phyloP scores from a whole-genome alignment of 371 early-diverging fungal genomes.

The Sporodiniella umbellata region DNA sequence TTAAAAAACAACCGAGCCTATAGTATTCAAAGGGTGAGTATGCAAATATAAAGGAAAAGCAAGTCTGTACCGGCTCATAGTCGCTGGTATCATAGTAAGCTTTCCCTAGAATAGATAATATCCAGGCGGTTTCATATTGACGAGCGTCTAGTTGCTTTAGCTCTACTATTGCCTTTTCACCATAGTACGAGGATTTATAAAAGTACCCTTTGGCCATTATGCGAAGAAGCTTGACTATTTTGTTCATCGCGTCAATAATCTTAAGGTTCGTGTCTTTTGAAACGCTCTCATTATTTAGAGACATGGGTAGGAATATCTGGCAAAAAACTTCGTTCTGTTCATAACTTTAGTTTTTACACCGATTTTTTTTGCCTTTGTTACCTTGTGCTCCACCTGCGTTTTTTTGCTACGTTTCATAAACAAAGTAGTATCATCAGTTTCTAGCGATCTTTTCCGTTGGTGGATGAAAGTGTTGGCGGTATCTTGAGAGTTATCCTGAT shows the following conservation, averaged over 20 bases:
- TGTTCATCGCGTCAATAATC: constrained; percentile 34
- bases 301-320: neutral
- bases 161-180: constrained; percentile 23
- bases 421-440: neutral
- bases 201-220: constrained; percentile 31
- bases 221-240: constrained; percentile 21
- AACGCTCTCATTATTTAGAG: neutral
- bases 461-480: too few species aligned
- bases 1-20: constrained; percentile 34
- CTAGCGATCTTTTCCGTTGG: neutral
- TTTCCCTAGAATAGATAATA: constrained; percentile 32
- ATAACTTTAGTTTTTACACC: neutral
- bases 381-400: too few species aligned
- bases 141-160: constrained; percentile 34
- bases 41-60: neutral
- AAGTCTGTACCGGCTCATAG: constrained; percentile 17
- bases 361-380: neutral
- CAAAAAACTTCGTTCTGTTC: neutral
- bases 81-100: constrained; percentile 40
- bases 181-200: constrained; percentile 29
- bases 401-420: neutral
- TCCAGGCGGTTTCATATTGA: constrained; percentile 41
- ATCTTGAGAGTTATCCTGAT: too few species aligned
- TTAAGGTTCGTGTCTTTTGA: neutral
- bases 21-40: neutral